Evolutionary conservation across 495 filamentous ascomycete genomes (phyloP).

Genomic region (Aspergillus bertholletiae): DNA sequence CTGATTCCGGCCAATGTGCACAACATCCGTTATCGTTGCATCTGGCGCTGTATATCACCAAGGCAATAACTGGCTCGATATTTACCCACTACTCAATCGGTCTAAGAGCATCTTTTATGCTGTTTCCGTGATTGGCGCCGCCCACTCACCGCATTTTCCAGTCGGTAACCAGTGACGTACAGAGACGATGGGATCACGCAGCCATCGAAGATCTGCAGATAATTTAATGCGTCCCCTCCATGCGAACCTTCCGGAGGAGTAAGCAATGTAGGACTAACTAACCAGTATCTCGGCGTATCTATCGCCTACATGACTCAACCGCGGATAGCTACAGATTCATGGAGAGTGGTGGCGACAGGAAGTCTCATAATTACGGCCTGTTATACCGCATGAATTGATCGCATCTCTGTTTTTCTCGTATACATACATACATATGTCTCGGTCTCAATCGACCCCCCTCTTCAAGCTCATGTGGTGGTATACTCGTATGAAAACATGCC

Average conservation of each 20-base stretch:
- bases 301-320: too few relatives aligned
- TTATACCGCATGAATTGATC: too few relatives aligned
- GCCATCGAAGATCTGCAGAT: neutral
- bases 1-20: neutral
- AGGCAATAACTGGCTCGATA: neutral
- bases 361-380: too few relatives aligned
- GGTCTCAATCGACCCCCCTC: too few relatives aligned
- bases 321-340: too few relatives aligned
- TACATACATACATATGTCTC: too few relatives aligned
- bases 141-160: constrained; percentile 19
- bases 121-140: constrained; percentile 11
- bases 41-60: neutral
- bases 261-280: neutral
- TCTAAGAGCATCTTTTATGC: neutral
- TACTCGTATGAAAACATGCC: neutral
- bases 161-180: constrained; percentile 42
- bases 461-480: neutral
- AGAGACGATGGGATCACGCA: neutral
- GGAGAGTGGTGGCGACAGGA: too few relatives aligned
- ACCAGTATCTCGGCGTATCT: neutral
- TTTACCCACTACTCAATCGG: neutral
- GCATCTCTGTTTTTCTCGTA: too few relatives aligned
- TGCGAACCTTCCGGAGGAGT: neutral
- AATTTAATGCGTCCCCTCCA: neutral
- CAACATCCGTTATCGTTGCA: neutral